Evolutionary conservation across 2,329 filamentous ascomycete genomes (phyloP), one percentile per base, ranked within the genome.

Genomic region (Colletotrichum plurivorum): DNA sequence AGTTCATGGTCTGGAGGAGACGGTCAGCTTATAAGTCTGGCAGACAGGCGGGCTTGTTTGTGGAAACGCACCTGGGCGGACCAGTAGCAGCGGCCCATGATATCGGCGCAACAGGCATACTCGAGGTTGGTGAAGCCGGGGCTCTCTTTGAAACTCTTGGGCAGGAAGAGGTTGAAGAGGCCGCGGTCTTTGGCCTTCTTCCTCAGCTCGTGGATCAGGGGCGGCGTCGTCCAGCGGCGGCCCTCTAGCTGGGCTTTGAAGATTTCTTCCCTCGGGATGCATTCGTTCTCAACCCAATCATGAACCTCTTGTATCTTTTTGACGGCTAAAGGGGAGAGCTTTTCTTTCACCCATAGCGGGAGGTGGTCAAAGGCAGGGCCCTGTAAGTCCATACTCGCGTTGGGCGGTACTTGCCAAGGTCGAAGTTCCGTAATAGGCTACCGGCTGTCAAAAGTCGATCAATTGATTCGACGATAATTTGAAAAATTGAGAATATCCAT

Each of bases 31-130:
- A 9, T 9, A 36, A 36, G 9, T 36, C 31, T 36, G 9, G 31
- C 8, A 36, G 8, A 36, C 10, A 9, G 39, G 43, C 22, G 8
- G 8, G 16, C 18, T 5, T n/a, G 18, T 1, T 22, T 20, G 15
- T 5, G 13, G 45, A n/a, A 27, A n/a, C 39, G 15, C 48, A 63
- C 94, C 84, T 96, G 94, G 5, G 93, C 93, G 16, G 94, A 96
- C 72, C 90, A 86, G 78, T 89, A 87, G 73, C 93, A 97, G 83
- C 94, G 95, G 71, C 96, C 96, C 75, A 98, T 85, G 83, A 94
- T 93, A 84, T 98, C 96, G n/a, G 96, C 96, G 94, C 98, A 98
- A 75, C 98, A 85, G 10, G 94, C 95, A 79, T 99, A 99, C 82
- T 99, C 96, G 69, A 98, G 85, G 82, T 98, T 99, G 67, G 90